Evolutionary conservation across 495 filamentous ascomycete genomes (phyloP).

Genomic region (Penicillium tannophilum): DNA sequence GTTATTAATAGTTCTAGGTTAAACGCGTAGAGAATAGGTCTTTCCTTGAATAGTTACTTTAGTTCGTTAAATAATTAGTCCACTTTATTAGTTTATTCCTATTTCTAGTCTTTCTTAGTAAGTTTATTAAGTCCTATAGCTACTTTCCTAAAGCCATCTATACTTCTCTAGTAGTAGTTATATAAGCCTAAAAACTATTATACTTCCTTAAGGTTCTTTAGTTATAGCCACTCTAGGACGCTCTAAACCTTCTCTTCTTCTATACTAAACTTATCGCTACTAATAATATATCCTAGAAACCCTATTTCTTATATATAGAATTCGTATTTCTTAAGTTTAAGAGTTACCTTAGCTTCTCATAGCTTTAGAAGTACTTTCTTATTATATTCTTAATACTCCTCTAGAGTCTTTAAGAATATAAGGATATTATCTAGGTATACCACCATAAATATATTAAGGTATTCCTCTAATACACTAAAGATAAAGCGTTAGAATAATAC

Average conservation of each 20-base stretch:
- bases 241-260: constrained; percentile 16
- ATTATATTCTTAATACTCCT: constrained; percentile 1
- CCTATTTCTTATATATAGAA: constrained; percentile 15
- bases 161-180: constrained; percentile 19
- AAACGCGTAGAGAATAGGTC: constrained; percentile 9
- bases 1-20: constrained; percentile 10
- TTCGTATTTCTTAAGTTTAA: constrained; percentile 4
- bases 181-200: constrained; percentile 16
- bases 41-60: constrained; percentile 6
- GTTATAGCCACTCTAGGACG: constrained; percentile 12
- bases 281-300: constrained; percentile 19
- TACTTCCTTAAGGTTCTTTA: constrained; percentile 12
- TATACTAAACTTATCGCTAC: constrained; percentile 11
- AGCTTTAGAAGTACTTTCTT: constrained; percentile 2
- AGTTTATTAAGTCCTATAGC: constrained; percentile 8
- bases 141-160: constrained; percentile 14
- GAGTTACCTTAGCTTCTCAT: background rate
- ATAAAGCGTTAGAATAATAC: background rate
- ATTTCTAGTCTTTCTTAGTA: constrained; percentile 12
- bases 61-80: constrained; percentile 14
- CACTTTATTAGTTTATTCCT: constrained; percentile 6
- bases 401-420: background rate
- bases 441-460: background rate
- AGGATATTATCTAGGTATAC: background rate
- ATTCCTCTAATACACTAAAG: background rate